A percentile compares a stretch with the other conserved stretches of the same genome.
Evolutionary conservation across 2,329 filamentous ascomycete species (phyloP).

Genomic region (Xylariaceae sp.): DNA sequence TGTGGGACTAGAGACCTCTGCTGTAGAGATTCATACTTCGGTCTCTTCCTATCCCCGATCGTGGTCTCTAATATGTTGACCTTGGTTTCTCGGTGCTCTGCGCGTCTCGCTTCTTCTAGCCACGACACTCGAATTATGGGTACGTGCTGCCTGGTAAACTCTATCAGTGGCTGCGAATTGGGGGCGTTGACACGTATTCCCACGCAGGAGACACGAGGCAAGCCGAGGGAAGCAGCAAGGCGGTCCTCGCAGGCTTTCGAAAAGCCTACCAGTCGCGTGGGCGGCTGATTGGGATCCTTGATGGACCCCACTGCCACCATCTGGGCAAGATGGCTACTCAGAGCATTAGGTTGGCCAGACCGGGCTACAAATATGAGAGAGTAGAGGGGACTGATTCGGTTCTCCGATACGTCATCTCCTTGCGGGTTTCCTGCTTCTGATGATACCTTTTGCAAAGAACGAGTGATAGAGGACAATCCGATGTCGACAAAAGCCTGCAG

Average conservation of each 20-base stretch:
- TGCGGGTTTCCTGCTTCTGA: constrained; percentile 3
- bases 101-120: constrained; percentile 44
- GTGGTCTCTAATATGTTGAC: constrained; percentile 42
- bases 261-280: constrained; percentile 58
- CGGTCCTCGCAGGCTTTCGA: constrained; percentile 56
- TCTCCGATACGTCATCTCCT: constrained; percentile 1
- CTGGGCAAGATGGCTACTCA: constrained; percentile 58
- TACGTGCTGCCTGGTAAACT: constrained; percentile 52
- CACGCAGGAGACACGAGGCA: constrained; percentile 63
- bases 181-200: constrained; percentile 56
- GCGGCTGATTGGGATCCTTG: constrained; percentile 32
- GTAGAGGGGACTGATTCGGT: constrained; percentile 32
- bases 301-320: constrained; percentile 50
- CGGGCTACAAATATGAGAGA: constrained; percentile 55
- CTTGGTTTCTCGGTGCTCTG: constrained; percentile 43
- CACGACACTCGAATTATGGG: constrained; percentile 51
- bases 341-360: constrained; percentile 52
- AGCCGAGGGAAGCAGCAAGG: constrained; percentile 53
- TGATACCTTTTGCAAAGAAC: constrained; percentile 48
- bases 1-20: too few species aligned
- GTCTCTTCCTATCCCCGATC: constrained; percentile 36
- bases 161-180: constrained; percentile 51
- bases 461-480: constrained; percentile 61
- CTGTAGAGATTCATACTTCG: neutral
- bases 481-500: constrained; percentile 57